Conservation (phyloP, 495 filamentous ascomycete genomes). For the Letharia lupina region DNA sequence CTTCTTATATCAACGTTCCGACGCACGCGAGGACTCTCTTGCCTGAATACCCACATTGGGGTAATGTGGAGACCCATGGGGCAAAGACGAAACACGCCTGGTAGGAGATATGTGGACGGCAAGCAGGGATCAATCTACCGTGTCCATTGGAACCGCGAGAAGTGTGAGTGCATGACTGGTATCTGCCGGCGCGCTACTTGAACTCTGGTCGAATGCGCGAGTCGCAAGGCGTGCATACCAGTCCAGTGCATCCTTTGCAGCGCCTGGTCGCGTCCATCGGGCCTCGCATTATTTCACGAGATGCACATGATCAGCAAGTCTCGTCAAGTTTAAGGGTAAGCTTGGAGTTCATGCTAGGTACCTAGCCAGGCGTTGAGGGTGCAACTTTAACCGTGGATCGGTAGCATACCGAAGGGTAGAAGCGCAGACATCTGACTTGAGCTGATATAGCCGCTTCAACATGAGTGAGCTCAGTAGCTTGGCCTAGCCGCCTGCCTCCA, state of each 20-base stretch:
- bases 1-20: slow-evolving; percentile 10
- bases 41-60: slow-evolving; percentile 8
- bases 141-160: slow-evolving; percentile 14
- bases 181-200: slow-evolving; percentile 17
- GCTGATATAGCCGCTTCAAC: not conserved
- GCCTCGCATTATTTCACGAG: slow-evolving; percentile 6
- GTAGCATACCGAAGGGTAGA: not conserved
- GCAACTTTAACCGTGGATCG: not conserved
- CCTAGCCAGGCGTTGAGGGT: not conserved
- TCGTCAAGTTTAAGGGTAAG: not conserved
- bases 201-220: slow-evolving; percentile 17
- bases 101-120: slow-evolving; percentile 1
- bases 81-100: slow-evolving; percentile 18
- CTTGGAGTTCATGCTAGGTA: not conserved
- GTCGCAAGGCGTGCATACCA: slow-evolving; percentile 16
- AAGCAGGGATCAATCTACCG: not conserved
- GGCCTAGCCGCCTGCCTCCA: not conserved
- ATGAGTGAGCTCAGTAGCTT: not conserved
- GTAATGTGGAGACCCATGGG: slow-evolving; percentile 18
- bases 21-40: not conserved
- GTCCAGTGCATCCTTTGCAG: not conserved
- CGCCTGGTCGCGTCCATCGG: not conserved
- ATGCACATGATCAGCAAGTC: slow-evolving; percentile 7
- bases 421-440: slow-evolving; percentile 13
- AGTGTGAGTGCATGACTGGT: slow-evolving; percentile 1